Base-by-base conservation (phyloP, 2,329 filamentous ascomycete species). In the Epichloe amarillans region DNA sequence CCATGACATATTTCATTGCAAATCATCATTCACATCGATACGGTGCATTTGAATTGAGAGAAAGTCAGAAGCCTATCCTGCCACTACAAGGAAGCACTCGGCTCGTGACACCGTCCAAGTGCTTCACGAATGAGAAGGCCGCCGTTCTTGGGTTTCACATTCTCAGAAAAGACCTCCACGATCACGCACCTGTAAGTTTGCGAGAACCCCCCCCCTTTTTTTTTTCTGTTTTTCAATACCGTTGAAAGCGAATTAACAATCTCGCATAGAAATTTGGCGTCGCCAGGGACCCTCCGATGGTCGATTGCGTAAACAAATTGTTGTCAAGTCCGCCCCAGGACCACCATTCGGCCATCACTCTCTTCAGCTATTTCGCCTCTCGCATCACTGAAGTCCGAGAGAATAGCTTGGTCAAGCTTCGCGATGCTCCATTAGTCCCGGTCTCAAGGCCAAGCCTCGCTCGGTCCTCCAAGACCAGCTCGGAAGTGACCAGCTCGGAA, bases 301-400 rank as follows among this genome's bases (percentile, higher is more conserved):
- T 74, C 1, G 79, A 84, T 26, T 95, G 89, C 61, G 79, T 94
- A 12, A 82, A 84, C 40, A 77, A 80, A 26, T 71, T 98, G 40
- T 70, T 91, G 30, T 75, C 77, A 33, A 79, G 76, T 3, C 89
- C 90, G 35, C 91, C 93, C 1, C 73, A 74, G 51, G 82, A 77
- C 39, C 74, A 76, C 21, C 67, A 71, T 7, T 79, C 84, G 52
- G 93, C 91, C 0, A 75, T 79, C 40, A 74, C 76, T 3, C 65
- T 94, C 5, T 98, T 96, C 61, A 76, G 79, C 41, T 98, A 98
- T 64, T 85, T 98, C 60, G 81, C 88, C 5, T 79, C 79, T 49
- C 82, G 93, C 23, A 70, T 90, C 4, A 76, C 76, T 6, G 90
- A 97, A 56, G 72, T 97, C 33, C 80, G 77, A 19, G 75, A 77